Conservation (phyloP, 1,284 basidiomycete genomes). For the Tilletia caries region DNA sequence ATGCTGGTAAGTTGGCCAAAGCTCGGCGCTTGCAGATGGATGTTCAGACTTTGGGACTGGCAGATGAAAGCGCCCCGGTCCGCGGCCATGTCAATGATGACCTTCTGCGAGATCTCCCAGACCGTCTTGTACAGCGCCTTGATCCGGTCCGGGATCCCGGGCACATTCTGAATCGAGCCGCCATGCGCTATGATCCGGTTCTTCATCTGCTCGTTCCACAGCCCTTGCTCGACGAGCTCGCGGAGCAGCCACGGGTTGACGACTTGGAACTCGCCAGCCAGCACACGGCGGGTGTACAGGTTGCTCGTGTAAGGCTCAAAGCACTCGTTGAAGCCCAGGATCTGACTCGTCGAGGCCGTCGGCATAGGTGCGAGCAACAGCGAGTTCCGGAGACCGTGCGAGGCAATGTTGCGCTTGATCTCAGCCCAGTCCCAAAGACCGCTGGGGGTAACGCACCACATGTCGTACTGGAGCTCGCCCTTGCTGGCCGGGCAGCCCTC, state of each 20-base stretch:
- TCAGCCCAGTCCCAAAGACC: slow-evolving; percentile 91
- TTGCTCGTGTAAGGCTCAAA: slow-evolving; percentile 96
- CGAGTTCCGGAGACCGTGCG: slow-evolving; percentile 85
- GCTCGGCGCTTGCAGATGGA: slow-evolving; percentile 87
- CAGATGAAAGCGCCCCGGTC: slow-evolving; percentile 98
- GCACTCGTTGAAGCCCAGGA: slow-evolving; percentile 97
- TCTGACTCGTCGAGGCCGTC: slow-evolving; percentile 97
- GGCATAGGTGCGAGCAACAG: slow-evolving; percentile 96
- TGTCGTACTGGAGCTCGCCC: slow-evolving; percentile 88
- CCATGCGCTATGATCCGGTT: slow-evolving; percentile 98
- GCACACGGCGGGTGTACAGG: slow-evolving; percentile 98
- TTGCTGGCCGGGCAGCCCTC: slow-evolving; percentile 82
- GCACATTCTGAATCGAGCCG: slow-evolving; percentile 71
- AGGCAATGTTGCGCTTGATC: slow-evolving; percentile 84
- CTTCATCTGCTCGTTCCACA: slow-evolving; percentile 99
- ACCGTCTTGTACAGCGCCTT: slow-evolving; percentile 95
- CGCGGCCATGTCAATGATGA: slow-evolving; percentile 92
- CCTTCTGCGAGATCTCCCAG: slow-evolving; percentile 99
- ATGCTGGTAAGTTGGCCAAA: slow-evolving; percentile 82
- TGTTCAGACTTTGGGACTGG: slow-evolving; percentile 77
- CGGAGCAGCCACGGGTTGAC: slow-evolving; percentile 97
- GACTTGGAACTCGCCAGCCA: slow-evolving; percentile 98
- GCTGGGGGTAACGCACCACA: slow-evolving; percentile 90
- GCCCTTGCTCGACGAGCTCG: slow-evolving; percentile 87
- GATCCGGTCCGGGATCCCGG: slow-evolving; percentile 52